Conservation (phyloP, 129 eudicot species). For the Flaveria robusta region DNA sequence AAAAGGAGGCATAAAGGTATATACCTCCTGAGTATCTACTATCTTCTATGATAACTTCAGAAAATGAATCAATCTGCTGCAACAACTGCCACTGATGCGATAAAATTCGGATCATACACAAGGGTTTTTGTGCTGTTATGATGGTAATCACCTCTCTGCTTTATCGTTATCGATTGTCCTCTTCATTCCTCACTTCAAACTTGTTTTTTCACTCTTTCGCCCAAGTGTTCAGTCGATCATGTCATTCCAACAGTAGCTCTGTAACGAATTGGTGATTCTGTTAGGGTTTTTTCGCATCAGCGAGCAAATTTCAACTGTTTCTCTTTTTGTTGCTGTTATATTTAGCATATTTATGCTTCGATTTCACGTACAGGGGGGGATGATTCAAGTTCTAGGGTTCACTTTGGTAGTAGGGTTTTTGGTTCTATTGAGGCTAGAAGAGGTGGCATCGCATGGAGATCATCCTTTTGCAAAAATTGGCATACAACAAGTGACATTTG, state of each 20-base stretch:
- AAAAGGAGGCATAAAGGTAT: conserved; percentile 29
- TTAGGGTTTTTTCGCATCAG: conserved; percentile 3
- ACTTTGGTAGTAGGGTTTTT: conserved; percentile 47
- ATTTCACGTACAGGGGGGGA: conserved; percentile 33
- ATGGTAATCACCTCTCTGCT: conserved; percentile 12
- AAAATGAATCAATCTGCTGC: conserved; percentile 22
- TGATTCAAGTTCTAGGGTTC: conserved; percentile 42
- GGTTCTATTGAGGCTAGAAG: conserved; percentile 40
- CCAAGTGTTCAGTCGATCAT: background rate
- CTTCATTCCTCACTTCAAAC: background rate
- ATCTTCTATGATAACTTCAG: conserved; percentile 6
- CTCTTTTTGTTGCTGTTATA: background rate
- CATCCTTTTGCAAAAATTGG: conserved; percentile 74
- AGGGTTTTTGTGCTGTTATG: background rate
- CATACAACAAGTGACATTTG: conserved; percentile 59
- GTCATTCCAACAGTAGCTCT: background rate
- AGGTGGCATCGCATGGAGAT: conserved; percentile 59
- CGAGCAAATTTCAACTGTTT: background rate
- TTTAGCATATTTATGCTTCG: background rate
- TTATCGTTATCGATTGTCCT: background rate
- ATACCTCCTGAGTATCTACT: conserved; percentile 1
- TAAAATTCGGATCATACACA: conserved; percentile 11
- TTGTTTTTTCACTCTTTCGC: background rate
- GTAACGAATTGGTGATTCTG: too few species aligned
- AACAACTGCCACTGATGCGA: conserved; percentile 11